Percentiles rank a stretch among this genome's conserved stretches.
Evolutionary conservation across 176 grass and related monocot species (phyloP).

Genomic region (Saccharum officinarum): DNA sequence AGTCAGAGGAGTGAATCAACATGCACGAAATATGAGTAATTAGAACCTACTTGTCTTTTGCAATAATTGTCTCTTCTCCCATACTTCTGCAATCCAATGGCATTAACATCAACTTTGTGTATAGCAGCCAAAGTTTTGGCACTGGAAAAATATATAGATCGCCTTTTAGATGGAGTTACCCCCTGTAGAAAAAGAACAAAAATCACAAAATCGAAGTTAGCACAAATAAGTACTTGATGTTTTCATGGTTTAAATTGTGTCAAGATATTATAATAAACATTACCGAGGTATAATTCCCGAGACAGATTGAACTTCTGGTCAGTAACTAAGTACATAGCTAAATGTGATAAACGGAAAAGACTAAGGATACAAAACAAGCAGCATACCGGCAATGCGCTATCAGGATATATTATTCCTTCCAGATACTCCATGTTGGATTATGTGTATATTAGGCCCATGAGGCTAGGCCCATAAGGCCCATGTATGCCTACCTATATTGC

Average conservation of each 20-base stretch:
- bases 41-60: constrained; percentile 78
- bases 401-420: constrained; percentile 77
- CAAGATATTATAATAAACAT: too few species aligned
- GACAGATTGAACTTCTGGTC: too few species aligned
- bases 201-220: constrained; percentile 10
- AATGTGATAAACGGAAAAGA: too few species aligned
- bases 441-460: too few species aligned
- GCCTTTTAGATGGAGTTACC: constrained; percentile 60
- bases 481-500: too few species aligned
- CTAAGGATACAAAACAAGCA: not conserved
- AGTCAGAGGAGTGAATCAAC: not conserved
- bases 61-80: constrained; percentile 94
- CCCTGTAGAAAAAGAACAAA: constrained; percentile 41
- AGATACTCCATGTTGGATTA: constrained; percentile 32
- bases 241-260: too few species aligned
- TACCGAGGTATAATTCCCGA: too few species aligned
- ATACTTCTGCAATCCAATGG: constrained; percentile 80
- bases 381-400: constrained; percentile 57
- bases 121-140: constrained; percentile 71
- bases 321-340: too few species aligned
- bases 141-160: constrained; percentile 60
- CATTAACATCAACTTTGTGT: constrained; percentile 73
- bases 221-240: too few species aligned
- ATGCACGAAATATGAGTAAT: not conserved
- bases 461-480: too few species aligned